phyloP scores from a whole-genome alignment of 208 protist species.

The Trichomonas tenax region DNA sequence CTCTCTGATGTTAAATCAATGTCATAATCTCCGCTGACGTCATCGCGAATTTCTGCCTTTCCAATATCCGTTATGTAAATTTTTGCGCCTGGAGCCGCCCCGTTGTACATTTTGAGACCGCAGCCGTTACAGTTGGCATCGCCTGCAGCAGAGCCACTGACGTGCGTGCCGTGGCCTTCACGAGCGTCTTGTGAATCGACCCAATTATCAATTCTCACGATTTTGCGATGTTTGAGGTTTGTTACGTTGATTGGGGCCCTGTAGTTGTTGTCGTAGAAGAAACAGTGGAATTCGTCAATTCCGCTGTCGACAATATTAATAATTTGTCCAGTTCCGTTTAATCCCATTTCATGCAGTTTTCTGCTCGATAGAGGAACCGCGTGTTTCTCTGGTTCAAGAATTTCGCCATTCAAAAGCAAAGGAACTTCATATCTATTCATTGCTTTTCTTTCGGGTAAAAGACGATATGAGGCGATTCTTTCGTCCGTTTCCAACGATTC shows the following conservation, averaged over 20 bases:
- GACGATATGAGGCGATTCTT: neutral
- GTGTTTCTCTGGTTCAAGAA: neutral
- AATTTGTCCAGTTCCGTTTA: neutral
- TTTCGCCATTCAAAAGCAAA: neutral
- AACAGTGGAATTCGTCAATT: neutral
- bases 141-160: neutral
- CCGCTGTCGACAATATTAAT: neutral
- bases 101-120: neutral
- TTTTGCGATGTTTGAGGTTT: neutral
- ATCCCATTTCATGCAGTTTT: neutral
- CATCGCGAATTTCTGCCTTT: neutral
- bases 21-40: no score
- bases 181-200: neutral
- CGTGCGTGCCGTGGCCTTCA: neutral
- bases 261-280: neutral
- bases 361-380: neutral
- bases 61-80: neutral
- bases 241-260: neutral
- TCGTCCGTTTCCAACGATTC: neutral
- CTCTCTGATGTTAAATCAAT: neutral
- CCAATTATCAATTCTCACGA: neutral
- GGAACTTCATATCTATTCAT: neutral
- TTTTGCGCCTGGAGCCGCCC: neutral
- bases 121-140: neutral
- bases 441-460: neutral